Base-by-base conservation (phyloP, 106 monocot species). In the Dendrobium nobile region DNA sequence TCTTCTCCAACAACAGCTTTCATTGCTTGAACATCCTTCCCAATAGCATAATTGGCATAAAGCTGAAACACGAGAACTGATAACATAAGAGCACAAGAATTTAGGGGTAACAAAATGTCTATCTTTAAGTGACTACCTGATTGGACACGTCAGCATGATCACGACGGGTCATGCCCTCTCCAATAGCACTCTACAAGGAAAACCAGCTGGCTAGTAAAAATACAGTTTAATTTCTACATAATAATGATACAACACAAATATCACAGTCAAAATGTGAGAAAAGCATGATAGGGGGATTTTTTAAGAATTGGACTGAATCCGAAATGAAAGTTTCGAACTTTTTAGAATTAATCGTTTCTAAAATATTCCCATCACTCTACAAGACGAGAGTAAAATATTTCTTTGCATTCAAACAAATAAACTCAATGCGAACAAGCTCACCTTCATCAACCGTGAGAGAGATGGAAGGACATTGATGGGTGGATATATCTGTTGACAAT, bases 1-100 rank as follows among this genome's bases (percentile, higher is more conserved):
- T 98, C 97, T 79, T 98, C 97, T 92, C 97, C 97, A 61, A 98
- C 97, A 83, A 98, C 97, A 73, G 94, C 97, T 77, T 98, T 98
- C 97, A 94, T 98, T 20, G 97, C 94, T 78, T 98, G 97, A 74
- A 98, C 97, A 79, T 98, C 97, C 84, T 98, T 98, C 51, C 97
- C 97, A 89, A 98, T 98, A 17, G 97, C 97, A 87, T 94, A 98
- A 80, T 98, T 98, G 40, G 97, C 97, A 89, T 98, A 98, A 15
- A 98, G 84, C 97, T 98, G 86, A 4, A 77, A 48, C 9, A 80
- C 31, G 9, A 75, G 81, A 73, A 9, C 48, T 67, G 27, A 31
- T 48, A 18, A 74, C 55, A 31, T 75, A 24, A 48, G 22, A 68
- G 42, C 0, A 61, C 7, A 45, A 47, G 24, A 7, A 17, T 7